A percentile compares a stretch with the other conserved stretches of the same genome.
phyloP scores from a whole-genome alignment of 2,329 filamentous ascomycete genomes.

The Neocatenulostroma microsporum region DNA sequence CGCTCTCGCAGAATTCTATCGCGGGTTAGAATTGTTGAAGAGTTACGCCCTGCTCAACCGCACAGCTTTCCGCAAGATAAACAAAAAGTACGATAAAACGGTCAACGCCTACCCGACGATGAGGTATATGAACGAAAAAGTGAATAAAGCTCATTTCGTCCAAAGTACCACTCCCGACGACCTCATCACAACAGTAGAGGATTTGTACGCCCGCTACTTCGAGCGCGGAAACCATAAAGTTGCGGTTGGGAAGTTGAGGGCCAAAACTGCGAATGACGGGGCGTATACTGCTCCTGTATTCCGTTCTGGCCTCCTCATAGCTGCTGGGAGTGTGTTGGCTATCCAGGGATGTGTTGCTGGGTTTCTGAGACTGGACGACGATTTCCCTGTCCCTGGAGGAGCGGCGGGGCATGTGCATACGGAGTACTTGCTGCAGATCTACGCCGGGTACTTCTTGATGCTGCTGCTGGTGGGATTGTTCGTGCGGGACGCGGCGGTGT shows the following conservation, averaged over 20 bases:
- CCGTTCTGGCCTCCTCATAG: slow-evolving; percentile 45
- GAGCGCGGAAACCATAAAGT: slow-evolving; percentile 89
- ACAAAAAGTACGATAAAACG: slow-evolving; percentile 97
- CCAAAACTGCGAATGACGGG: slow-evolving; percentile 53
- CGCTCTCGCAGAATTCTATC: slow-evolving; percentile 87
- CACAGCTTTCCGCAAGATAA: slow-evolving; percentile 92
- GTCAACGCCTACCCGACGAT: slow-evolving; percentile 46
- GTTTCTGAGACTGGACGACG: slow-evolving; percentile 11
- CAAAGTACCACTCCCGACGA: slow-evolving; percentile 75
- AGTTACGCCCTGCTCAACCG: slow-evolving; percentile 84
- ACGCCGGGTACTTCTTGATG: slow-evolving; percentile 84
- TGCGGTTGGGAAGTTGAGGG: slow-evolving; percentile 77
- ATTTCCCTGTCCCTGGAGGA: too few species aligned
- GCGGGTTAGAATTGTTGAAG: slow-evolving; percentile 83
- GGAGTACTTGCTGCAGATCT: slow-evolving; percentile 54
- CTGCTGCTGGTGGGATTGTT: slow-evolving; percentile 77
- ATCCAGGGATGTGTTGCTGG: slow-evolving; percentile 38
- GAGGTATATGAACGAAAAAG: slow-evolving; percentile 83
- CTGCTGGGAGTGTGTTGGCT: slow-evolving; percentile 37
- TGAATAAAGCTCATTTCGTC: slow-evolving; percentile 86
- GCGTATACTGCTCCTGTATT: slow-evolving; percentile 54
- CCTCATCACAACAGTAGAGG: slow-evolving; percentile 73
- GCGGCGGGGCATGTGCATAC: slow-evolving; percentile 20
- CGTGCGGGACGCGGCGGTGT: slow-evolving; percentile 73
- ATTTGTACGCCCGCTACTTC: slow-evolving; percentile 78